Evolutionary conservation across 495 filamentous ascomycete species (phyloP), one percentile per base, ranked within the genome.

Genomic region (Amorphotheca resinae): DNA sequence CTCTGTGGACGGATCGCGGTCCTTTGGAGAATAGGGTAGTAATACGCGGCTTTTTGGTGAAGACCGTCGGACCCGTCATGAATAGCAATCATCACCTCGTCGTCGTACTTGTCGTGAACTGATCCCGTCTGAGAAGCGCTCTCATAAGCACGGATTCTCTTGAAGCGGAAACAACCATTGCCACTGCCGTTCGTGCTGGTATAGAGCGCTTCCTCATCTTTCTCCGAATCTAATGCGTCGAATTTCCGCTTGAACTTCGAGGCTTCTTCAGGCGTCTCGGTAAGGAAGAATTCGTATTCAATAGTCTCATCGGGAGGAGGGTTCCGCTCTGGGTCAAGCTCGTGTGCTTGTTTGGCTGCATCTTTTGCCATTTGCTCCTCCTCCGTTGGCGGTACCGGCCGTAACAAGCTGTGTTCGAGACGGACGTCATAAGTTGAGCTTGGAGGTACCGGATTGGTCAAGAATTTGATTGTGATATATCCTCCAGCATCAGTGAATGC

Each of bases 391-490:
- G 65, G 59, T 41, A 73, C 64, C 8, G 88, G 88, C 33, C 77
- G 75, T 39, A 98, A 68, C 32, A 98, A 61, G 45, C 77, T 83
- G 28, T 79, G 73, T 45, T 93, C 83, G 45, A 96, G 75, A 23
- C 93, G 80, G 34, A 69, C 68, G 57, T 96, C 91, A 57, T 89
- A 87, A 34, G 53, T 57, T 18, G 63, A 57, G 9, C 67, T 65
- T 14, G 70, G 58, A 25, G 69, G 62, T 6, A 87, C 71, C 0
- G 91, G 89, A 45, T 89, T 86, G 35, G 79, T 84, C 31, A 72
- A 68, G 63, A 95, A 95, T 49, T 96, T 95, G 62, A 87, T 76
- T 9, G 88, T 75, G 44, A 93, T 76, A 59, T 86, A 95, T 12
- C 79, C 78, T 42, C 85, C 85, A 20, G 77, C 78, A 57, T 95